Evolutionary conservation across 176 grass and related monocot species (phyloP).

Genomic region (Hordeum vulgare): MorexV3_pseudomolecules_assembly NC_058522.1:555657117-555657616

Average conservation of each 20-base stretch:
- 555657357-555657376: slow-evolving; percentile 67
- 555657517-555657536: background rate
- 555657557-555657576: background rate
- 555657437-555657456: slow-evolving; percentile 46
- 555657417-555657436: slow-evolving; percentile 78
- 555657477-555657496: slow-evolving; percentile 39
- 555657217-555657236: slow-evolving; percentile 47
- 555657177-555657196: slow-evolving; percentile 34
- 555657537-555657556: background rate
- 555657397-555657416: slow-evolving; percentile 61
- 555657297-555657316: slow-evolving; percentile 42
- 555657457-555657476: slow-evolving; percentile 56
- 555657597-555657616: background rate
- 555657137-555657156: slow-evolving; percentile 70
- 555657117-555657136: slow-evolving; percentile 61
- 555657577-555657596: background rate
- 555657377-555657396: slow-evolving; percentile 56
- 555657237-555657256: slow-evolving; percentile 86
- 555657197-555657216: slow-evolving; percentile 9
- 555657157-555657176: slow-evolving; percentile 39
- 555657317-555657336: slow-evolving; percentile 44
- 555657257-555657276: slow-evolving; percentile 78
- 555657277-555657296: slow-evolving; percentile 43
- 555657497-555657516: slow-evolving; percentile 45
- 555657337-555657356: slow-evolving; percentile 55